Conservation (phyloP, 805 yeast species). For the Citeromyces nyonsensis region DNA sequence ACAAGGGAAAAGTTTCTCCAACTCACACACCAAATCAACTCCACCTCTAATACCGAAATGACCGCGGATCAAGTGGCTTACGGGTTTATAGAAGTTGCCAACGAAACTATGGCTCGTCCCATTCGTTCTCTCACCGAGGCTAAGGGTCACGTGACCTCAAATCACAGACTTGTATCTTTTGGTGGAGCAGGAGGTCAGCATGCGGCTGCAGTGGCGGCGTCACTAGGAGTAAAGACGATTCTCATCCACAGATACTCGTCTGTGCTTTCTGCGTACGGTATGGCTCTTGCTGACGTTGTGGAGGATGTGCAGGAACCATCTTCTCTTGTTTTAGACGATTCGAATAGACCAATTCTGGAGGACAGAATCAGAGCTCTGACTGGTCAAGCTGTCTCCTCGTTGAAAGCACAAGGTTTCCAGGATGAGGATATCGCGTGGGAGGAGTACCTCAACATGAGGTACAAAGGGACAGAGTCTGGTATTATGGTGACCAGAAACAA, state of each 20-base stretch:
- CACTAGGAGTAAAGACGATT: constrained; percentile 53
- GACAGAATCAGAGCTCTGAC: constrained; percentile 28
- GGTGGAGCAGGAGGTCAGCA: constrained; percentile 96
- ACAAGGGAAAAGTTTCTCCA: constrained; percentile 32
- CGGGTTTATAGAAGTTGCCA: constrained; percentile 75
- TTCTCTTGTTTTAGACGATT: constrained; percentile 22
- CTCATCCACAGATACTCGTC: constrained; percentile 74
- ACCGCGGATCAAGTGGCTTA: constrained; percentile 57
- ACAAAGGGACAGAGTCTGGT: constrained; percentile 82
- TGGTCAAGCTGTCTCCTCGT: constrained; percentile 21
- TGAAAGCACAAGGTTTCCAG: constrained; percentile 36
- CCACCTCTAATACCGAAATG: constrained; percentile 21
- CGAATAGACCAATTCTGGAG: constrained; percentile 18
- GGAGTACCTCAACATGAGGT: constrained; percentile 61
- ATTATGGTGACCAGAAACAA: constrained; percentile 41
- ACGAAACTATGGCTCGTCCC: constrained; percentile 85
- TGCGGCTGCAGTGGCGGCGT: constrained; percentile 61
- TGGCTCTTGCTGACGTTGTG: constrained; percentile 75
- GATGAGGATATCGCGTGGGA: constrained; percentile 33
- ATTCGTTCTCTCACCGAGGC: constrained; percentile 76
- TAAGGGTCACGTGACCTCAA: constrained; percentile 51
- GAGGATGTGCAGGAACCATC: constrained; percentile 69
- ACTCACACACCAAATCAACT: constrained; percentile 42
- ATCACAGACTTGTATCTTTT: constrained; percentile 66
- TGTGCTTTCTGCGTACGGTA: constrained; percentile 77